Percentiles rank a stretch among this genome's conserved stretches.
Conservation (phyloP, 805 yeast genomes). For the Lipomyces japonicus region DNA sequence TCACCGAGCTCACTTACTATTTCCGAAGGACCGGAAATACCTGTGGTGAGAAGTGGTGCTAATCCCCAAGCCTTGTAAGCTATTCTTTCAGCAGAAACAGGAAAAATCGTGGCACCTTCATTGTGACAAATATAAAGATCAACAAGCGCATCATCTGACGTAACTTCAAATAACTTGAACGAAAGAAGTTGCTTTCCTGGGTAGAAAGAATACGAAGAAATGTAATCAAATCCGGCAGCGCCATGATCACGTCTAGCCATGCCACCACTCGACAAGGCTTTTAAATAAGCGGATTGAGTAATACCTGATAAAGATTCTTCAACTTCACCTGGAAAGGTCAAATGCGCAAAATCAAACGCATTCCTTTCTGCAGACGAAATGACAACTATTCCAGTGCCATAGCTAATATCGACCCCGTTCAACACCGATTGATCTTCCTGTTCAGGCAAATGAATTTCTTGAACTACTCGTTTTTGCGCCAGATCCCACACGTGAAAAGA, state of each 20-base stretch:
- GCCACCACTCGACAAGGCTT: neutral
- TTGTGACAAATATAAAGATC: slow-evolving; percentile 21
- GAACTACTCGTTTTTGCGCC: slow-evolving; percentile 7
- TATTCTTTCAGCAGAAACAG: slow-evolving; percentile 9
- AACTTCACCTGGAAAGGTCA: slow-evolving; percentile 8
- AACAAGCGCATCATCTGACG: slow-evolving; percentile 11
- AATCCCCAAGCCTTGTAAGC: slow-evolving; percentile 14
- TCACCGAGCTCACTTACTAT: neutral
- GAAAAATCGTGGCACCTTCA: slow-evolving; percentile 22
- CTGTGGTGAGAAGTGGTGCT: slow-evolving; percentile 6
- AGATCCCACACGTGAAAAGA: slow-evolving; percentile 26
- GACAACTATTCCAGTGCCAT: slow-evolving; percentile 15
- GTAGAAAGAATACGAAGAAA: slow-evolving; percentile 6
- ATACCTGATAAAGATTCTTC: neutral
- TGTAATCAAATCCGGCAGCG: slow-evolving; percentile 15
- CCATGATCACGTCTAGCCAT: neutral
- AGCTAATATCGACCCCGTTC: slow-evolving; percentile 7
- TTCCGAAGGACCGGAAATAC: neutral
- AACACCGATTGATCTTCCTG: slow-evolving; percentile 1
- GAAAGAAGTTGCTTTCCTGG: slow-evolving; percentile 10
- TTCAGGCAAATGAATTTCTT: slow-evolving; percentile 21
- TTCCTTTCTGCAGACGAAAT: slow-evolving; percentile 21
- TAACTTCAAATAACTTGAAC: slow-evolving; percentile 14
- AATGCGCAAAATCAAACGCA: slow-evolving; percentile 17
- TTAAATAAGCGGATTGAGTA: slow-evolving; percentile 18